Evolutionary conservation across 768 basidiomycete species (phyloP).

Genomic region (Dendrothele bispora): DNA sequence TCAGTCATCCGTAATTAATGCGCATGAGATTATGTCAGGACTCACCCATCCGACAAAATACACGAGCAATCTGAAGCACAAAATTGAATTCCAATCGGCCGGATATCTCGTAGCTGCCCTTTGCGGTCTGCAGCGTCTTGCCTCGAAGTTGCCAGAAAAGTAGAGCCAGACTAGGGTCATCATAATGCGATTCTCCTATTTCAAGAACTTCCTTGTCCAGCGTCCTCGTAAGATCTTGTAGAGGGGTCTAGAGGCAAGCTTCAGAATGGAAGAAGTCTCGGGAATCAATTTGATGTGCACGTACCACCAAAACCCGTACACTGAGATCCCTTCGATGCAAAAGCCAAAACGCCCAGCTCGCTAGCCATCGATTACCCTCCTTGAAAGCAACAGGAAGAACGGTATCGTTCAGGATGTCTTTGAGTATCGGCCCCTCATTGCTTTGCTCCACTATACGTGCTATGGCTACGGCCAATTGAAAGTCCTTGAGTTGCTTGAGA

Average conservation of each 20-base stretch:
- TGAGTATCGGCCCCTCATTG: constrained; percentile 77
- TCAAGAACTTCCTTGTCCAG: constrained; percentile 55
- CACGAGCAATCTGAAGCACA: constrained; percentile 89
- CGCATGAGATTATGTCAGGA: constrained; percentile 5
- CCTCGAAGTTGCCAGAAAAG: constrained; percentile 87
- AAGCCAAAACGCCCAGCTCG: constrained; percentile 96
- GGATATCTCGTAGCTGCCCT: constrained; percentile 90
- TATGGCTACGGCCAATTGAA: constrained; percentile 86
- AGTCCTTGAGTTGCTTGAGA: constrained; percentile 82
- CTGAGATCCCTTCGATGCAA: constrained; percentile 85
- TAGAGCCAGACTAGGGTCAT: constrained; percentile 90
- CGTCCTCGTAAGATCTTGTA: constrained; percentile 67
- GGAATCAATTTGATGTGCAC: too few relatives aligned
- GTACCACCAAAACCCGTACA: constrained; percentile 85
- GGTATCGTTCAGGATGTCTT: constrained; percentile 64
- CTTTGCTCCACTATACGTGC: constrained; percentile 83
- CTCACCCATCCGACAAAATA: constrained; percentile 94
- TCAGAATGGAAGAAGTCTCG: constrained; percentile 3
- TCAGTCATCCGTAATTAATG: background rate
- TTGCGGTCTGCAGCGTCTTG: constrained; percentile 89
- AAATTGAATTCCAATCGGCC: constrained; percentile 92
- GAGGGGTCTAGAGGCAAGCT: constrained; percentile 58
- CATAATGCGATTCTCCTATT: constrained; percentile 86
- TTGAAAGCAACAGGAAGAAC: constrained; percentile 85
- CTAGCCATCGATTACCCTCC: constrained; percentile 90